Conservation (phyloP, 768 basidiomycete species). For the Pleurotus ostreatus region DNA sequence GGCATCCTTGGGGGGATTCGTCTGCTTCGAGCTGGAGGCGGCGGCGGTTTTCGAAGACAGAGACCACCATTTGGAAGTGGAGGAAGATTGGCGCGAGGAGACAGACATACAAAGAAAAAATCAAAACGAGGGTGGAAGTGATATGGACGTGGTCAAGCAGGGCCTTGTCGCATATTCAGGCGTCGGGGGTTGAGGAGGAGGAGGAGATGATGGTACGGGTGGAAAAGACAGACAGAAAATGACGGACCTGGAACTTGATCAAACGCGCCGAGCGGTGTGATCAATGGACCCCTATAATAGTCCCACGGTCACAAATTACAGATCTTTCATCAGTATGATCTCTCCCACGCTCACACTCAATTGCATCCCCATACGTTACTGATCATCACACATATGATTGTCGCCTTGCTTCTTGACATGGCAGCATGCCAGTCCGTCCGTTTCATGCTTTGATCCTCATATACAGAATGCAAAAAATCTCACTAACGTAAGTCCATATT, state of each 20-base stretch:
- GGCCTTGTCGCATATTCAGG: slow-evolving; percentile 18
- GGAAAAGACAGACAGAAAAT: slow-evolving; percentile 4
- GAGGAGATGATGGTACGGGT: not conserved
- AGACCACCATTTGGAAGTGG: slow-evolving; percentile 42
- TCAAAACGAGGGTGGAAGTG: slow-evolving; percentile 15
- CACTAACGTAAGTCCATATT: not conserved
- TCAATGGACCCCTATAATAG: not conserved
- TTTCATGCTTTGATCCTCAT: too few species aligned
- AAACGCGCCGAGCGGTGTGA: slow-evolving; percentile 8
- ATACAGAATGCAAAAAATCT: too few species aligned
- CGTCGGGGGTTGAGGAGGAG: not conserved
- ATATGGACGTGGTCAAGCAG: slow-evolving; percentile 10
- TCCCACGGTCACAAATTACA: slow-evolving; percentile 2
- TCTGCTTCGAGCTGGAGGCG: slow-evolving; percentile 21
- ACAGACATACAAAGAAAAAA: slow-evolving; percentile 16
- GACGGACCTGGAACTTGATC: slow-evolving; percentile 3
- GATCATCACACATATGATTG: too few species aligned
- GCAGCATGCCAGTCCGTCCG: too few species aligned
- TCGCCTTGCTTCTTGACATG: too few species aligned
- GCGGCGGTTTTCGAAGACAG: slow-evolving; percentile 25
- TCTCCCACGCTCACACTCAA: too few species aligned
- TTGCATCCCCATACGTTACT: too few species aligned
- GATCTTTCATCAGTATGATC: not conserved
- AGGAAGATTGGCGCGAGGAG: slow-evolving; percentile 25
- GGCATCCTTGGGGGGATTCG: slow-evolving; percentile 24